Conservation (phyloP, 2,329 filamentous ascomycete genomes). For the Ceratocystis cacaofunesta region DNA sequence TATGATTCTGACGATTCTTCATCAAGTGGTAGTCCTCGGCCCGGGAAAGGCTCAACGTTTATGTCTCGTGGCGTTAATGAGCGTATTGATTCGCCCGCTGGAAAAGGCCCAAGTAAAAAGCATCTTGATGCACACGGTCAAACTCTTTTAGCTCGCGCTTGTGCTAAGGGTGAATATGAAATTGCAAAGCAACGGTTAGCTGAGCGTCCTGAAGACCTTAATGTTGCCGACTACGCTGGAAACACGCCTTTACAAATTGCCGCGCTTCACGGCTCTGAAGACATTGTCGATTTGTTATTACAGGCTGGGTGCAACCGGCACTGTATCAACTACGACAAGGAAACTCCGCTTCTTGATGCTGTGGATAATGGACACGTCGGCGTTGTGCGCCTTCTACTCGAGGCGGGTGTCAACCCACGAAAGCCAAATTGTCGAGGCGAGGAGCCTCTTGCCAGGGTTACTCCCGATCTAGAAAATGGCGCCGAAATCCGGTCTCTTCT, state of each 20-base stretch:
- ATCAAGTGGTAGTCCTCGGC: conserved; percentile 43
- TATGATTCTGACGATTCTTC: conserved; percentile 56
- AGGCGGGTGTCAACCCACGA: conserved; percentile 79
- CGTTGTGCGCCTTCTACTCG: conserved; percentile 70
- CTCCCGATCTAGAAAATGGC: conserved; percentile 59
- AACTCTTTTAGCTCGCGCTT: conserved; percentile 78
- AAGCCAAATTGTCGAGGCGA: conserved; percentile 85
- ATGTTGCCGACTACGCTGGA: conserved; percentile 84
- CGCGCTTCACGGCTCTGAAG: conserved; percentile 67
- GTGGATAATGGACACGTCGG: conserved; percentile 89
- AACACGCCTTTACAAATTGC: conserved; percentile 93
- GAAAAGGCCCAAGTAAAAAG: conserved; percentile 62
- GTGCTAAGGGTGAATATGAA: conserved; percentile 71
- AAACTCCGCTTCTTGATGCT: conserved; percentile 88
- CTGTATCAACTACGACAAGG: conserved; percentile 63
- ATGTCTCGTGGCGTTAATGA: conserved; percentile 41
- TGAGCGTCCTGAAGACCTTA: conserved; percentile 74
- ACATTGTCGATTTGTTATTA: conserved; percentile 78
- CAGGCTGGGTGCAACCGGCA: conserved; percentile 74
- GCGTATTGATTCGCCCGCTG: conserved; percentile 49
- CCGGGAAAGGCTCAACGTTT: conserved; percentile 42
- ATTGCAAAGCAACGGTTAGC: conserved; percentile 57
- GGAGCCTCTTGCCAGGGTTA: conserved; percentile 74
- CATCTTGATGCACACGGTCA: conserved; percentile 85
- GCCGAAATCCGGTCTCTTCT: conserved; percentile 55